Conservation (phyloP, 768 basidiomycete species). For the Clathrus columnatus region DNA sequence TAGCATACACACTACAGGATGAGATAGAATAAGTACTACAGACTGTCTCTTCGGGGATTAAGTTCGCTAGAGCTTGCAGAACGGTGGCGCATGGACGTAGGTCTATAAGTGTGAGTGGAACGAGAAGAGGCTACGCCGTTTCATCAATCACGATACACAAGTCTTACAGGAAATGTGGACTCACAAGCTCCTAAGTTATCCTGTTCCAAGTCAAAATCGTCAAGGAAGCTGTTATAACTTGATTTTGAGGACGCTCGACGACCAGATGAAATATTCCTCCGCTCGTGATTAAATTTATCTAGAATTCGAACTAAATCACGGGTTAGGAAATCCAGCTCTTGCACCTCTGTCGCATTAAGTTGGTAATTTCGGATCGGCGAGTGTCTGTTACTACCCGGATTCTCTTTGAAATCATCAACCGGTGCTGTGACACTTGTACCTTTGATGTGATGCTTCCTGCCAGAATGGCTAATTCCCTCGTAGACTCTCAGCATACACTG, state of each 20-base stretch:
- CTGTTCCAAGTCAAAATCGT: too few relatives aligned
- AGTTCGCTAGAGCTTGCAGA: too few relatives aligned
- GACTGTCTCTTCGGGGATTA: too few relatives aligned
- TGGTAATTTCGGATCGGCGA: too few relatives aligned
- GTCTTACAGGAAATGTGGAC: too few relatives aligned
- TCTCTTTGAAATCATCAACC: constrained; percentile 25
- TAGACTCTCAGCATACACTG: constrained; percentile 83
- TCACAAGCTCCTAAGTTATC: too few relatives aligned
- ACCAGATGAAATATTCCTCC: not conserved
- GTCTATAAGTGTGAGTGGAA: too few relatives aligned
- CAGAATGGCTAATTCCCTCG: constrained; percentile 61
- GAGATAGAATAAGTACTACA: too few relatives aligned
- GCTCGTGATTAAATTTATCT: constrained; percentile 40
- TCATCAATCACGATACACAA: too few relatives aligned
- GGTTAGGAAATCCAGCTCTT: constrained; percentile 67
- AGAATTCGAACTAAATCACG: constrained; percentile 66
- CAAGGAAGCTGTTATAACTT: not conserved
- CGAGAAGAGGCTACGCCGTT: too few relatives aligned
- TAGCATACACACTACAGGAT: too few relatives aligned
- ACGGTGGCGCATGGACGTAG: too few relatives aligned
- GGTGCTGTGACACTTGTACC: constrained; percentile 15
- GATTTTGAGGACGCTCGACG: not conserved
- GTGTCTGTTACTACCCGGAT: constrained; percentile 54
- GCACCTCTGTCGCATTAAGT: constrained; percentile 59
- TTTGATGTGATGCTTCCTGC: constrained; percentile 25